Base-by-base conservation (phyloP, 177 flowering plant genomes). In the Telopea speciosissima region DNA sequence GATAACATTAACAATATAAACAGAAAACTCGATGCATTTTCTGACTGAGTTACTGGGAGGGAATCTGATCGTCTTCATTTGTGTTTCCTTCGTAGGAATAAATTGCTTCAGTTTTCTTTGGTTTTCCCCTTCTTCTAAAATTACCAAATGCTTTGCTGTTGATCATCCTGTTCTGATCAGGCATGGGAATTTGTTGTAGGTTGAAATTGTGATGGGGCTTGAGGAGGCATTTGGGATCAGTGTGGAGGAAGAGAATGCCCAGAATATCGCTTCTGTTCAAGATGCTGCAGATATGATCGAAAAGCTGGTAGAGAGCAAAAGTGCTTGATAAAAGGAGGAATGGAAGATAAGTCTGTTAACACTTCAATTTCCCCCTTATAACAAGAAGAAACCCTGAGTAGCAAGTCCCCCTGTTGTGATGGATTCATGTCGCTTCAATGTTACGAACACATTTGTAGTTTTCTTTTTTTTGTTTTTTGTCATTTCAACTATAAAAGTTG, bases 151-250 rank as follows among this genome's bases (percentile, higher is more conserved):
- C 54, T 49, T 49, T 0, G 19, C 5, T 49, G 54, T 49, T 49
- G 19, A 12, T 58, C 23, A 58, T 58, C 23, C 58, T 52, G 17
- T 9, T 19, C 58, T n/a, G 7, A n/a, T 21, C n/a, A 8, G 61
- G 61, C 7, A 17, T 58, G 61, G 22, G 2, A 58, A 52, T 8
- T 24, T 49, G 1, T 5, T 8, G 8, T 63, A 89, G 97, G 97
- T 91, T 70, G 95, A 91, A 82, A 89, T 91, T 70, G 95, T 90
- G 67, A 91, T 90, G 97, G 91, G 89, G 69, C 85, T 91, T 3
- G 97, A 89, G 71, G 97, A 91, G 84, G 91, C 77, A 64, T 91
- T 91, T 60, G 90, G 86, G 36, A 88, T 91, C 81, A 76, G 74
- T 12, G 91, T 91, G 33, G 97, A 85, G 73, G 97, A 91, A 81